Evolutionary conservation across 2,329 filamentous ascomycete species (phyloP), one percentile per base, ranked within the genome.

Genomic region (Colletotrichum abscissum): DNA sequence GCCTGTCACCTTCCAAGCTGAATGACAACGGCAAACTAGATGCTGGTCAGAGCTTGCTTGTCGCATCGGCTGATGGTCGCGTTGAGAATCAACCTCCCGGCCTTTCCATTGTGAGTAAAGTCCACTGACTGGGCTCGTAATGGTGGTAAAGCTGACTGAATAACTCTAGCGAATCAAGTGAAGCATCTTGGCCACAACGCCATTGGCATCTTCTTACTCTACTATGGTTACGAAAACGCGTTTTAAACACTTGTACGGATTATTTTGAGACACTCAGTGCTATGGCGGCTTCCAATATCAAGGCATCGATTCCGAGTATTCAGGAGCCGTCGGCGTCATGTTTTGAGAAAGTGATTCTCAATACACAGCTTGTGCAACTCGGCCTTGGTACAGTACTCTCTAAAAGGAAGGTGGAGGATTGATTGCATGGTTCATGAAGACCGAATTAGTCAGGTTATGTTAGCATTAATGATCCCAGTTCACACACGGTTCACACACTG

Each of bases 1-100:
- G 82, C 62, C 67, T 67, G 19, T 77, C 79, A 12, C 74, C 74
- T 16, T 68, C 67, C 56, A 85, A 81, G 69, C 58, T 77, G 11
- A 69, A 72, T n/a, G 77, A 79, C 16, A 49, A 68, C 9, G 78
- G 72, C 46, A 78, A 79, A 24, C 57, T 74, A n/a, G 69, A 66
- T 46, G 35, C 76, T 35, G 26, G 71, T 16, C 56, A 63, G 16
- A 63, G 69, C 28, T 77, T 76, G 67, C 60, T 63, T 46, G 55
- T 72, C 72, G 75, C 35, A 24, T 62, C 73, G 64, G 59, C 78
- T 5, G 82, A 85, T 69, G 85, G 83, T 76, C 81, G 81, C 49
- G 81, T 82, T 24, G 86, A 88, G 79, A 88, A 88, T 75, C 80
- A 82, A 28, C 86, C 84, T 42, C 85, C 84, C 0, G 42, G 49